Conservation (phyloP, 2,329 filamentous ascomycete species). For the Arthrobotrys entomopaga region DNA sequence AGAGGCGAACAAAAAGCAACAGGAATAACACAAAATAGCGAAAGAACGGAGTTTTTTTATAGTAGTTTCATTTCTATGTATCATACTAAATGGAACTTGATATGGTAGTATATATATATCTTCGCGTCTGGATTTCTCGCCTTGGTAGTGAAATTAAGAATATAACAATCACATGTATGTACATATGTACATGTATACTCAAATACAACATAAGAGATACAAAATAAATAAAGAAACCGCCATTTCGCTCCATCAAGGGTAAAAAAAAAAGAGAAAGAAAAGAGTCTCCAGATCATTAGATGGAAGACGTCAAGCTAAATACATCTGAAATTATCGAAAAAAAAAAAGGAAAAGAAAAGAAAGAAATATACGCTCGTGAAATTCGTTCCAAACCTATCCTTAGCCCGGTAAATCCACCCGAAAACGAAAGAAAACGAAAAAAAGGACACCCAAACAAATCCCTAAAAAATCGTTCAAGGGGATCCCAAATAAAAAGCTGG, state of each 20-base stretch:
- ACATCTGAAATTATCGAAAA: neutral
- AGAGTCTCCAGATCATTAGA: neutral
- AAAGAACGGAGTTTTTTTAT: no score
- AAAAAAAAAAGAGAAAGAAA: conserved; percentile 5
- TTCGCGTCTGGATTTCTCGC: no score
- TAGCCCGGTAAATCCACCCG: neutral
- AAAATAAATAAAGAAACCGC: neutral
- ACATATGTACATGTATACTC: no score
- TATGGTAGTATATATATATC: no score
- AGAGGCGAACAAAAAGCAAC: no score
- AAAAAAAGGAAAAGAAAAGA: conserved; percentile 1
- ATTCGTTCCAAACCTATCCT: conserved; percentile 9
- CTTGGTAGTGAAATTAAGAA: no score
- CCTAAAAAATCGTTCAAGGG: neutral
- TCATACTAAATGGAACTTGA: no score
- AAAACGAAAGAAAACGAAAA: neutral
- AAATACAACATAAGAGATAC: no score
- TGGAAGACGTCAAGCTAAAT: neutral
- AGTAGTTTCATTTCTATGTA: no score
- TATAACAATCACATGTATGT: no score
- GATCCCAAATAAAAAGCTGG: conserved; percentile 6
- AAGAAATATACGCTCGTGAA: neutral
- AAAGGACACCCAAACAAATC: neutral
- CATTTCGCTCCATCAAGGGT: neutral
- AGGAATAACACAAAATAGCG: no score